Evolutionary conservation across 805 yeast species (phyloP).

Genomic region (Wickerhamomyces rabaulensis): DNA sequence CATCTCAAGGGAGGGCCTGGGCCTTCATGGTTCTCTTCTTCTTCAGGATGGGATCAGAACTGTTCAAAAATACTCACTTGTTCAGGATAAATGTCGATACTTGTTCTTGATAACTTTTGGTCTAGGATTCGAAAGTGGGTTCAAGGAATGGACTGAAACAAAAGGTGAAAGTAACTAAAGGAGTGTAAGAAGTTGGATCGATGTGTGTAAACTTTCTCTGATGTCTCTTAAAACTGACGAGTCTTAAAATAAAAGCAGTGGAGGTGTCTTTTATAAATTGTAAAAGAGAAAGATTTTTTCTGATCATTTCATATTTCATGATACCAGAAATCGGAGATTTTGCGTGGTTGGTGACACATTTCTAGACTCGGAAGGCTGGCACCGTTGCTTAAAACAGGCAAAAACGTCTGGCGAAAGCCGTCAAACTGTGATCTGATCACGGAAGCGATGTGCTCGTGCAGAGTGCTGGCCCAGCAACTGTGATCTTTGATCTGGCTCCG

Average conservation of each 20-base stretch:
- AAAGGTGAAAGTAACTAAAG: conserved; percentile 16
- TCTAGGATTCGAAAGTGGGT: neutral
- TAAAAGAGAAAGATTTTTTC: no score
- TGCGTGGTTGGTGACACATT: neutral
- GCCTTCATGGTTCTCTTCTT: neutral
- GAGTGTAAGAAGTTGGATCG: conserved; percentile 32
- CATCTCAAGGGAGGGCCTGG: neutral
- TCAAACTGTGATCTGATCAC: neutral
- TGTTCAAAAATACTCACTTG: neutral
- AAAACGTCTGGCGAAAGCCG: neutral
- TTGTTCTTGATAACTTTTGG: neutral
- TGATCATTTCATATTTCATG: neutral
- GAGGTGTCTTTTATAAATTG: neutral
- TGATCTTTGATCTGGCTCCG: neutral
- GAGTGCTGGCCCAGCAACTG: neutral
- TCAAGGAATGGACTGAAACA: neutral
- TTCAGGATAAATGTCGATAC: neutral
- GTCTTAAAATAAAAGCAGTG: neutral
- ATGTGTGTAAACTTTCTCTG: neutral
- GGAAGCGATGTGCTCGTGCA: neutral
- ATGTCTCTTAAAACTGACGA: conserved; percentile 3
- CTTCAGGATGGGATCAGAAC: neutral
- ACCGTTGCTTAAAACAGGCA: neutral
- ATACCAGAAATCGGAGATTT: neutral
- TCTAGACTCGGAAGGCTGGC: neutral